These are phyloP conservation scores for Saccharomycopsis oosterbeekiorum DNA, from an alignment of 805 yeast species.

Conservation along the genomic window DNA sequence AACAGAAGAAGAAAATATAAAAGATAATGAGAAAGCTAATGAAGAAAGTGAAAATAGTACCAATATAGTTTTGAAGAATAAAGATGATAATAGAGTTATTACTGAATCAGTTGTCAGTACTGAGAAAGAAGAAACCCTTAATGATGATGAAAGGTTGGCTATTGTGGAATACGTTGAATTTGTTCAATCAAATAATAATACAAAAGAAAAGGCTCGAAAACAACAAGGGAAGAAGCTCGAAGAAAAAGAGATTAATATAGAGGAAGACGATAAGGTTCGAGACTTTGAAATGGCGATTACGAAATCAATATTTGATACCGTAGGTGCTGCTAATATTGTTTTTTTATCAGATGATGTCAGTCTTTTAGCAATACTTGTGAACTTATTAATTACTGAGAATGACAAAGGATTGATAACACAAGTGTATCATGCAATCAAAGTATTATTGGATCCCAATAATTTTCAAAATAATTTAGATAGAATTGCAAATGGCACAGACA, in stretches of 20 bases:
- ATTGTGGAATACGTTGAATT: background rate
- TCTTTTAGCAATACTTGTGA: conserved; percentile 42
- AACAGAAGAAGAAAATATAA: background rate
- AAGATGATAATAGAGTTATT: too few species aligned
- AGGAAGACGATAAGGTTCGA: background rate
- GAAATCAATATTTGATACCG: background rate
- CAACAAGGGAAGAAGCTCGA: background rate
- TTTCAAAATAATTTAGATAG: conserved; percentile 1
- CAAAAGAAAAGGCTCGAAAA: background rate
- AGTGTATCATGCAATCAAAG: conserved; percentile 73
- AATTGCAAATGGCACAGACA: conserved; percentile 16
- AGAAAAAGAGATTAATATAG: background rate
- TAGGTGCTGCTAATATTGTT: background rate
- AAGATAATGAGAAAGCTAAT: background rate
- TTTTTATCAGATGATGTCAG: conserved; percentile 31
- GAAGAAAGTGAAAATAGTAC: background rate
- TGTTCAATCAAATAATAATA: background rate
- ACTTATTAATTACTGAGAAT: conserved; percentile 50
- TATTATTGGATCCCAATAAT: conserved; percentile 48
- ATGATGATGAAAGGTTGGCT: background rate
- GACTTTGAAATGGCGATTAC: background rate
- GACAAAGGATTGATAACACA: conserved; percentile 71
- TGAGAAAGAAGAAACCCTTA: background rate
- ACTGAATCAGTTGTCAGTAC: background rate
- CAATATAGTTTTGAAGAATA: background rate